These are phyloP conservation scores for Camelina neglecta DNA, from an alignment of 345 rosid species.

Conservation along the genomic window DNA sequence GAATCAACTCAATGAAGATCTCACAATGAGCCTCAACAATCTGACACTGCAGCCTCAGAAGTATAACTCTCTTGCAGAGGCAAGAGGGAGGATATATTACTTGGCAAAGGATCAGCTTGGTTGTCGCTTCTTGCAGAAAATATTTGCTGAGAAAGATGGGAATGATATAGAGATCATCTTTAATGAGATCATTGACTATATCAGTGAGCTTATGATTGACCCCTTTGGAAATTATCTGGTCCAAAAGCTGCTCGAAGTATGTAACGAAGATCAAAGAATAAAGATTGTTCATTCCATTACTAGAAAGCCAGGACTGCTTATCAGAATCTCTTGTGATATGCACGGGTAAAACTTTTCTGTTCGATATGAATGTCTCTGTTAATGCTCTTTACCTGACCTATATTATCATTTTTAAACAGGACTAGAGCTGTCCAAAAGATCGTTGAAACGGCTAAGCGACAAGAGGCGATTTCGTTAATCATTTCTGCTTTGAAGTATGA, in stretches of 20 bases:
- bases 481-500: constrained; percentile 68
- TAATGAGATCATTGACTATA: constrained; percentile 62
- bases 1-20: constrained; percentile 51
- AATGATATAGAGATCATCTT: constrained; percentile 70
- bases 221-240: constrained; percentile 82
- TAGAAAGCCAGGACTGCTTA: constrained; percentile 61
- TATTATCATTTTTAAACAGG: constrained; percentile 42
- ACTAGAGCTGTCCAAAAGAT: constrained; percentile 88
- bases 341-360: constrained; percentile 59
- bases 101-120: constrained; percentile 84
- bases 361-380: neutral
- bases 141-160: constrained; percentile 59
- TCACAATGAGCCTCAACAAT: constrained; percentile 47
- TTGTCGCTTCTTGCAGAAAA: constrained; percentile 73
- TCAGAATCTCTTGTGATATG: constrained; percentile 78
- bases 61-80: constrained; percentile 58
- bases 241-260: constrained; percentile 82
- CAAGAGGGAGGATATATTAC: constrained; percentile 57
- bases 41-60: constrained; percentile 54
- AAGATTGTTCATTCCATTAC: constrained; percentile 62
- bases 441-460: constrained; percentile 62
- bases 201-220: constrained; percentile 75
- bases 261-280: constrained; percentile 66
- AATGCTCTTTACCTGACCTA: constrained; percentile 1
- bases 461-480: constrained; percentile 62